Percentiles rank a stretch among this genome's conserved stretches.
phyloP scores from a whole-genome alignment of 1,284 basidiomycete species.

The Cutaneotrichosporon cyanovorans region DNA sequence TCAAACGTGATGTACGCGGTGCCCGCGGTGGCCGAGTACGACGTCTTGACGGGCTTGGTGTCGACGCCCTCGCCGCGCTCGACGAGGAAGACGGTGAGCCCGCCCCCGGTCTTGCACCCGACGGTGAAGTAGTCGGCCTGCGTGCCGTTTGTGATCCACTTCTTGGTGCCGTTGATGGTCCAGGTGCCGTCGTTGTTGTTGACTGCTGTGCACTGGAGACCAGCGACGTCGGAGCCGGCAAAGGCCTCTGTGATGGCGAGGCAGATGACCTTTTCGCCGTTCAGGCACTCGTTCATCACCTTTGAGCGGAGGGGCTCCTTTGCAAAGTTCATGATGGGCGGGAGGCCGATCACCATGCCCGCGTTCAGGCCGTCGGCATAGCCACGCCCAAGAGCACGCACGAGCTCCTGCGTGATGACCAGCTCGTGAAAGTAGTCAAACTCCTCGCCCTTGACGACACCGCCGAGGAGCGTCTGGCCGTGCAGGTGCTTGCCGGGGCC shows the following conservation, averaged over 20 bases:
- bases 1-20: conserved; percentile 74
- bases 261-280: conserved; percentile 59
- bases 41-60: conserved; percentile 79
- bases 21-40: conserved; percentile 68
- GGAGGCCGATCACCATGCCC: conserved; percentile 65
- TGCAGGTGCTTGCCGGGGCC: conserved; percentile 71
- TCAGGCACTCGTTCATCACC: conserved; percentile 71
- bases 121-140: conserved; percentile 44
- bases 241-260: conserved; percentile 83
- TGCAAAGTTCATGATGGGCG: conserved; percentile 55
- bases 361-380: conserved; percentile 72
- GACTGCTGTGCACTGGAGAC: conserved; percentile 70
- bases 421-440: conserved; percentile 70
- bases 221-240: conserved; percentile 84
- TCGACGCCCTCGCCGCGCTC: conserved; percentile 70
- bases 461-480: conserved; percentile 71
- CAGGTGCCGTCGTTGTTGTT: conserved; percentile 69
- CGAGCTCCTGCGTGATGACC: conserved; percentile 78
- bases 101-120: conserved; percentile 52
- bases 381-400: conserved; percentile 69
- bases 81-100: conserved; percentile 79
- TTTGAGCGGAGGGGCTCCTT: conserved; percentile 53
- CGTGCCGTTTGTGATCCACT: conserved; percentile 86
- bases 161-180: conserved; percentile 80
- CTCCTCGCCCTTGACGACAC: conserved; percentile 69